Evolutionary conservation across 1,139 yeast species (phyloP), one percentile per base, ranked within the genome.

Genomic region (Pneumocystis murina): DNA sequence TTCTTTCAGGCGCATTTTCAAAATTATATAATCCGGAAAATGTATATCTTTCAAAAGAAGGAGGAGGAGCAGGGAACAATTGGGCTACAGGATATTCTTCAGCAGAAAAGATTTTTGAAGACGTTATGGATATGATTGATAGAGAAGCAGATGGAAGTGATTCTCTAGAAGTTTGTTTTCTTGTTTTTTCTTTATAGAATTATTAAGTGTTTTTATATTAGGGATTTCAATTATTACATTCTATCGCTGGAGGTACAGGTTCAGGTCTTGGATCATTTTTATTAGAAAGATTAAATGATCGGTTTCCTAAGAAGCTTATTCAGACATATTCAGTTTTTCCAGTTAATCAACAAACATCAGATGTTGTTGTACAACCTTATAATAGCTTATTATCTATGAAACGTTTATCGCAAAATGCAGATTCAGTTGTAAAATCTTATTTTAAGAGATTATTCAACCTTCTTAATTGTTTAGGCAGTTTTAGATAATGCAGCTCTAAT

Each of bases 221-320:
- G 60, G 95, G 95, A 6, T 92, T 94, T 73, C 96, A 90, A 77
- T 76, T 92, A 68, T 75, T 91, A 65, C 98, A 92, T 73, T 88
- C 97, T 17, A 95, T 94, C n/a, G 97, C 97, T 0, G 98, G 98
- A 35, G 98, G 98, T 48, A 92, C 98, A 0, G 98, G 98, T 0
- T 87, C 96, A 0, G 98, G 98, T 7, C 83, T 90, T 59, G 98
- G 98, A 0, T 88, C 96, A 0, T 82, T 82, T 67, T 70, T 92
- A 61, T 75, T 92, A 61, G 97, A 92, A 72, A 77, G 84, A 35
- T 75, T 94, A 66, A 83, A 84, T 64, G 98, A 94, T 72, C 77
- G 92, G 65, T 91, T 84, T 71, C 84, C 86, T 64, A 91, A 91
- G 72, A 91, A 90, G 72, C 75, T 92, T 62, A 79, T 88, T 17